Evolutionary conservation across 2,329 filamentous ascomycete genomes (phyloP).

Genomic region (Exophiala sp.): DNA sequence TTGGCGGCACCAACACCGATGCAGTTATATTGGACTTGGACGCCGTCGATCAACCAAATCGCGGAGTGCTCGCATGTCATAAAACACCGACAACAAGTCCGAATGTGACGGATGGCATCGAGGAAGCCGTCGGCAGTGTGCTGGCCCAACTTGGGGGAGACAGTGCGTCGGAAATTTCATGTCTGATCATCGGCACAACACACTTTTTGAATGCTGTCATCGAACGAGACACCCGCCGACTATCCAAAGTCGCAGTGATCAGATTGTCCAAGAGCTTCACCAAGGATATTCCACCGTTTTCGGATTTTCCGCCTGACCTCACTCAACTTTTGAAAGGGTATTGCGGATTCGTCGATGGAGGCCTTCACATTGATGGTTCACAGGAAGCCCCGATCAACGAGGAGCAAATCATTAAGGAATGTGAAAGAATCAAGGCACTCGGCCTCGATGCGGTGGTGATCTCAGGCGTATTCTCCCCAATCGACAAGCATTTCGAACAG

Average conservation of each 20-base stretch:
- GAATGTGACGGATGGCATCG: constrained; percentile 48
- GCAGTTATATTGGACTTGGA: constrained; percentile 32
- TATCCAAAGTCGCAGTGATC: constrained; percentile 44
- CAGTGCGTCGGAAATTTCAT: background rate
- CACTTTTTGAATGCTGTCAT: constrained; percentile 49
- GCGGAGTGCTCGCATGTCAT: constrained; percentile 44
- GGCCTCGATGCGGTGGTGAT: constrained; percentile 40
- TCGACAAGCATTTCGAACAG: constrained; percentile 40
- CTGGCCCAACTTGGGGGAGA: background rate
- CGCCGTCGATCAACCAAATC: constrained; percentile 33
- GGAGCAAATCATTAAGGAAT: constrained; percentile 36
- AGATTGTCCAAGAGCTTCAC: constrained; percentile 45
- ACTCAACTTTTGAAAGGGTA: constrained; percentile 41
- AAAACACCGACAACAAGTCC: constrained; percentile 45
- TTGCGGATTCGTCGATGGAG: constrained; percentile 41
- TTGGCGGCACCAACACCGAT: constrained; percentile 29
- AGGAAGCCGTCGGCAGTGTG: constrained; percentile 40
- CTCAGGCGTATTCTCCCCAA: constrained; percentile 44
- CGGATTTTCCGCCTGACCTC: constrained; percentile 41
- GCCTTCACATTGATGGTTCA: constrained; percentile 44
- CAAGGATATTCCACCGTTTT: constrained; percentile 40
- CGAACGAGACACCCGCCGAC: constrained; percentile 40
- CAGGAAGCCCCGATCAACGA: constrained; percentile 39
- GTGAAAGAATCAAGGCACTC: constrained; percentile 33
- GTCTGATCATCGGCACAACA: constrained; percentile 46